Percentiles rank a stretch among this genome's conserved stretches.
phyloP scores from a whole-genome alignment of 441 rosid species.

The Euphorbia celastroides region DNA sequence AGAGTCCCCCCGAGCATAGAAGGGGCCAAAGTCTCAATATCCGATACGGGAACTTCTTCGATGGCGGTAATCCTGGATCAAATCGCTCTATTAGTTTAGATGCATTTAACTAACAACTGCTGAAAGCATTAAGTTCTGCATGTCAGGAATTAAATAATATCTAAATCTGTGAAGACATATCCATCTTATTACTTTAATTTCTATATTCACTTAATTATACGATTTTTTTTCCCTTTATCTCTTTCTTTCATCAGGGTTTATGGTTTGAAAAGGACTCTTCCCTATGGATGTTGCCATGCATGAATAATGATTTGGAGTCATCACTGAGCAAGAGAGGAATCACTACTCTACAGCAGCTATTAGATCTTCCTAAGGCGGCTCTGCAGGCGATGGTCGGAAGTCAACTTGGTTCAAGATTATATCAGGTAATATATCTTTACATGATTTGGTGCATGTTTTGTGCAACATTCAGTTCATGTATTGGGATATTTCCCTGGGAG shows the following conservation, averaged over 20 bases:
- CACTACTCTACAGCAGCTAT: constrained; percentile 58
- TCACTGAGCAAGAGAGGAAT: constrained; percentile 50
- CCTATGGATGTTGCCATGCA: constrained; percentile 89
- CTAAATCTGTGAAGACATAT: too few relatives aligned
- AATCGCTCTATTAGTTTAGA: too few relatives aligned
- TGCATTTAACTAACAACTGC: too few relatives aligned
- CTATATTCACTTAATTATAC: background rate
- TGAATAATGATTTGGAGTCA: constrained; percentile 59
- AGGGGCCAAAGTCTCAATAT: too few relatives aligned
- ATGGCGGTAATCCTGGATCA: too few relatives aligned
- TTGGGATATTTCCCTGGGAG: background rate
- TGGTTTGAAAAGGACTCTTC: constrained; percentile 82
- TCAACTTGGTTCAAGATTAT: constrained; percentile 44
- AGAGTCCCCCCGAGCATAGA: too few relatives aligned
- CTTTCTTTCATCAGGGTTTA: constrained; percentile 52
- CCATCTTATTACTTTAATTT: background rate
- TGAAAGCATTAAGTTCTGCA: background rate
- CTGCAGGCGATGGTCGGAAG: constrained; percentile 60
- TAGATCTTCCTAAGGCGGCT: constrained; percentile 56
- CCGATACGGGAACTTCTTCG: too few relatives aligned
- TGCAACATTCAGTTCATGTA: background rate
- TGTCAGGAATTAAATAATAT: background rate
- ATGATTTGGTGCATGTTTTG: background rate
- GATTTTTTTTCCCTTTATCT: background rate
- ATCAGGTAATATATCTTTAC: constrained; percentile 44